Conservation (phyloP, 371 early-diverging fungal species). For the Coemansia sp. region DNA sequence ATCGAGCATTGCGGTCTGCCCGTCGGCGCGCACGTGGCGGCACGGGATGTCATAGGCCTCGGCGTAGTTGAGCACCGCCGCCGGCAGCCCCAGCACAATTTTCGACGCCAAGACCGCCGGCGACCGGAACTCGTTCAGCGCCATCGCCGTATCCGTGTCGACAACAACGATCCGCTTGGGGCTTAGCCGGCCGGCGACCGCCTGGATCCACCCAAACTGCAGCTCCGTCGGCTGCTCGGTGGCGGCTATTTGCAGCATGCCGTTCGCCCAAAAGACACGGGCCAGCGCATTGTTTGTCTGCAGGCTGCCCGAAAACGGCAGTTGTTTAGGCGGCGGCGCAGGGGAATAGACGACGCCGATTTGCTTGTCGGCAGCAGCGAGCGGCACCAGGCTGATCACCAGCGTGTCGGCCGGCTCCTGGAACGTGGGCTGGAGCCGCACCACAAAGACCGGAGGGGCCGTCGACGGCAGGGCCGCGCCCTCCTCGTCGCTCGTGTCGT, state of each 20-base stretch:
- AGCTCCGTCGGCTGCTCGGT: conserved; percentile 15
- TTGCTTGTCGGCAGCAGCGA: not conserved
- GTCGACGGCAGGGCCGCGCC: not conserved
- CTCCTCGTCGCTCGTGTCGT: conserved; percentile 44
- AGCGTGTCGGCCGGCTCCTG: conserved; percentile 8
- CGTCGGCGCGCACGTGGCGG: conserved; percentile 19
- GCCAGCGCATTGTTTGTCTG: conserved; percentile 21
- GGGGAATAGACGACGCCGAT: conserved; percentile 36
- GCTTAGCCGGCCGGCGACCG: conserved; percentile 10
- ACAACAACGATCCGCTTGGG: conserved; percentile 30
- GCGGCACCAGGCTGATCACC: conserved; percentile 24
- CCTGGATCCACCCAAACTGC: conserved; percentile 41
- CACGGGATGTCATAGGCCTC: conserved; percentile 25
- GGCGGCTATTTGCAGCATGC: conserved; percentile 12
- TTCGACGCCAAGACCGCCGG: conserved; percentile 38
- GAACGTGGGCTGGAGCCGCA: conserved; percentile 19
- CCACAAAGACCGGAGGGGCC: conserved; percentile 8
- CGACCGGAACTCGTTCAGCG: conserved; percentile 23
- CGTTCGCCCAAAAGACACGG: conserved; percentile 10
- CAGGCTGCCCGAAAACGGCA: conserved; percentile 1
- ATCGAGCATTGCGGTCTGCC: not conserved
- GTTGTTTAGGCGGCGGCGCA: conserved; percentile 6
- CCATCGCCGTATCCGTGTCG: conserved; percentile 1
- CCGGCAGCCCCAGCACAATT: conserved; percentile 33
- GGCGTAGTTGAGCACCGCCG: conserved; percentile 39